Evolutionary conservation across 2,329 filamentous ascomycete genomes (phyloP).

Genomic region (Graphiopsis chlorocephala): DNA sequence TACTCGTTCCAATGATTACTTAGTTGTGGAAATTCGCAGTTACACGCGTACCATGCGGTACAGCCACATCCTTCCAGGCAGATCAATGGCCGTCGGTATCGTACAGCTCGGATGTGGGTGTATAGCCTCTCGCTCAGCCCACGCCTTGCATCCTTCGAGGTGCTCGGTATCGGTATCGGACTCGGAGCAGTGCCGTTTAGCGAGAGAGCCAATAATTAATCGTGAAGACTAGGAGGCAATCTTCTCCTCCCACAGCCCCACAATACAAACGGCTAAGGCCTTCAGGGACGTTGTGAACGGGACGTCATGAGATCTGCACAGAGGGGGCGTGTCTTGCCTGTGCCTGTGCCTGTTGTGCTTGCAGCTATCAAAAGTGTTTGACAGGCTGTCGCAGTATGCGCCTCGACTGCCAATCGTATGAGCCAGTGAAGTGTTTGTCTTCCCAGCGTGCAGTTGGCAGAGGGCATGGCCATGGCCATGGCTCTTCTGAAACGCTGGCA

Average conservation of each 20-base stretch:
- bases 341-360: background rate
- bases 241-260: background rate
- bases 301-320: slow-evolving; percentile 5
- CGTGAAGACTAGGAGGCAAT: background rate
- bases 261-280: background rate
- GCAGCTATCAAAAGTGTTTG: background rate
- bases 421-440: background rate
- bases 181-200: background rate
- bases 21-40: background rate
- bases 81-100: background rate
- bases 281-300: background rate
- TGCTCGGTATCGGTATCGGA: background rate
- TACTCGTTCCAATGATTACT: background rate
- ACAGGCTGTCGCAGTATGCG: background rate
- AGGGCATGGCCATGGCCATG: background rate
- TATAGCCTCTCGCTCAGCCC: slow-evolving; percentile 3
- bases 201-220: slow-evolving; percentile 4
- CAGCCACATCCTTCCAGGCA: background rate
- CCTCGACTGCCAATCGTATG: background rate
- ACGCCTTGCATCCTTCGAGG: background rate
- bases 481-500: background rate
- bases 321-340: background rate
- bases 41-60: background rate
- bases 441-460: background rate
- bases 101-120: background rate